Evolutionary conservation across 257 asterid species (phyloP), one percentile per base, ranked within the genome.

Genomic region (Scutellaria minor): DNA sequence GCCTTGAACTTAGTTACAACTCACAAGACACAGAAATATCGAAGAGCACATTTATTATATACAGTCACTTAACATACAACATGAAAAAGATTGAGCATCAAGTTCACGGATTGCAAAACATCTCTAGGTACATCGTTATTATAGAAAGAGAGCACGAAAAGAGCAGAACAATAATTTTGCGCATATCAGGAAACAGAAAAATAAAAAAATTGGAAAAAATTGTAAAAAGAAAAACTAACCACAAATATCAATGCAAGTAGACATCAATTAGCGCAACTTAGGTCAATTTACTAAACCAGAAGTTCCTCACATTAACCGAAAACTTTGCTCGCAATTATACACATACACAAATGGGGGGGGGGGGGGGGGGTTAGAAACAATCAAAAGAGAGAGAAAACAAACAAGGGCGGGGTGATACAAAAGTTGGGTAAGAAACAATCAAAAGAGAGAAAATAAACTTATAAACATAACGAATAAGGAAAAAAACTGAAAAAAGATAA

Each of bases 201-300:
- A 10, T 7, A 44, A 44, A 44, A 7, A 44, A 44, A 9, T 7
- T 7, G 12, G 48, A 44, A 44, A 44, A 44, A 44, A 9, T 44
- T 44, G 4, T 11, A 31, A 31, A 31, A 66, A 39, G 39, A 40
- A 68, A 78, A 67, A 80, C 88, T 81, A 82, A 86, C 87, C 89
- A 70, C 79, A 86, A 73, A 85, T 57, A 64, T 87, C 94, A 84
- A 84, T 67, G 80, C 89, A 86, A 71, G 79, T 80, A 81, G 85
- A 63, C 91, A 91, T 89, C 81, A 80, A 75, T 51, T 70, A 73
- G 79, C 75, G 77, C 79, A 83, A 78, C 72, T 37, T 74, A 68
- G 27, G 37, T 73, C 79, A 78, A 76, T 81, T 82, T 71, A 86
- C 74, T 80, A 84, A 85, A 85, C 85, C 80, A 78, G 68, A 82